phyloP scores from a whole-genome alignment of 176 grass and related monocot genomes.

The Pontederia paniculata region DNA sequence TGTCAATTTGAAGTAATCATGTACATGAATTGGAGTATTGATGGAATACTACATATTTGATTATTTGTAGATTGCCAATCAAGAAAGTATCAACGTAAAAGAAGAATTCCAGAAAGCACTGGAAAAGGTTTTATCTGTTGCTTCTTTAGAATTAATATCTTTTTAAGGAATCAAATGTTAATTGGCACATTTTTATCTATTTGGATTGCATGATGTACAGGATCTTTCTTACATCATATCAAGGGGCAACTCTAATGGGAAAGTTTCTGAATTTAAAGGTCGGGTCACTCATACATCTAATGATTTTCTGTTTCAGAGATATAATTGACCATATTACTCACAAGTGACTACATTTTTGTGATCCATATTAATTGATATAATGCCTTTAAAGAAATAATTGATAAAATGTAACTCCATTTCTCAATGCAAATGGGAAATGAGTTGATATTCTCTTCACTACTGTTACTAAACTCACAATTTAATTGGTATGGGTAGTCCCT shows the following conservation, averaged over 20 bases:
- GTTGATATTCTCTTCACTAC: too few species aligned
- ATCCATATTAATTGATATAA: too few species aligned
- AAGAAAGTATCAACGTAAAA: slow-evolving; percentile 46
- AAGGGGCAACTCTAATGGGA: slow-evolving; percentile 1
- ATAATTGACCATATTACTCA: background rate
- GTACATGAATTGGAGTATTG: too few species aligned
- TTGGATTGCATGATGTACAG: slow-evolving; percentile 6
- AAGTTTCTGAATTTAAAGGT: slow-evolving; percentile 9
- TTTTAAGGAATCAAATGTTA: too few species aligned
- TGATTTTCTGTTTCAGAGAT: background rate
- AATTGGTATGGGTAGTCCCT: too few species aligned
- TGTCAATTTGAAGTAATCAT: slow-evolving; percentile 6
- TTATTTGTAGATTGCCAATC: slow-evolving; percentile 51
- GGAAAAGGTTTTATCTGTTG: slow-evolving; percentile 34
- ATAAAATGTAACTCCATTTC: too few species aligned
- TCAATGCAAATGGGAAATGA: too few species aligned
- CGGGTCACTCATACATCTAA: background rate
- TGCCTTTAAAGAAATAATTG: too few species aligned
- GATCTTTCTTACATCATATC: slow-evolving; percentile 7
- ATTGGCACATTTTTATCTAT: slow-evolving; percentile 2
- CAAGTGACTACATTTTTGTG: too few species aligned
- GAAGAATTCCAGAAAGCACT: slow-evolving; percentile 53
- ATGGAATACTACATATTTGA: slow-evolving; percentile 1
- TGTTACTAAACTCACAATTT: too few species aligned
- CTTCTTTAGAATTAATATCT: background rate